These are phyloP conservation scores for Stylosanthes scabra DNA, from an alignment of 331 rosid genomes.

Conservation along the genomic window DNA sequence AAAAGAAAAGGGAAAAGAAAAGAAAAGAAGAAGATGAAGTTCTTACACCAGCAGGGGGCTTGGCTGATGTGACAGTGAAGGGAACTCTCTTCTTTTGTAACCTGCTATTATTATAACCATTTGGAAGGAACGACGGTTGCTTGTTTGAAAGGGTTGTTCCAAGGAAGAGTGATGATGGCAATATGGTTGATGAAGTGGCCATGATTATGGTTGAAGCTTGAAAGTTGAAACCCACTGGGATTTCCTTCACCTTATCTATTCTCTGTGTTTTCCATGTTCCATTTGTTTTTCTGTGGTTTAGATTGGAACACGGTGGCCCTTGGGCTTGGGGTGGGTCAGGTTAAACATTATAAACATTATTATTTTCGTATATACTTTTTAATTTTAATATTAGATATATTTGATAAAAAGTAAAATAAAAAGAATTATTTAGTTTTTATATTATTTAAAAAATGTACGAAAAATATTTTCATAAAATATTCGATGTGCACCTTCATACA, in stretches of 20 bases:
- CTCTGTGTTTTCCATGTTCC: not conserved
- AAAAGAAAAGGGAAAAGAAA: not conserved
- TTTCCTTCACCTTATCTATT: conserved; percentile 32
- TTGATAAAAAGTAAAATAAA: no score
- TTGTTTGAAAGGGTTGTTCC: conserved; percentile 40
- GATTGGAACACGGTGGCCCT: not conserved
- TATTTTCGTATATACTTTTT: no score
- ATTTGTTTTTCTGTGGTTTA: conserved; percentile 40
- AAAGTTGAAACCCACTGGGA: not conserved
- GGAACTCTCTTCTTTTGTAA: conserved; percentile 37
- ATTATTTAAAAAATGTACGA: no score
- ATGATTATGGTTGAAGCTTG: conserved; percentile 27
- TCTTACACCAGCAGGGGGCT: conserved; percentile 82
- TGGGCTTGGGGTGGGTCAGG: not conserved
- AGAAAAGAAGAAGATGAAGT: conserved; percentile 12
- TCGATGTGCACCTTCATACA: no score
- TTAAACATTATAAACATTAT: not conserved
- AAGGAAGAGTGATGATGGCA: conserved; percentile 57
- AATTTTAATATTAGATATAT: no score
- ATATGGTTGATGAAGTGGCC: conserved; percentile 51
- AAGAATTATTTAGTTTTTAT: no score
- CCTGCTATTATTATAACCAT: conserved; percentile 20
- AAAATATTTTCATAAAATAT: no score
- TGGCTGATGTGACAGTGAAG: conserved; percentile 67
- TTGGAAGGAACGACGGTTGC: conserved; percentile 34